Evolutionary conservation across 306 rosid species (phyloP).

Genomic region (Aeschynomene evenia): DNA sequence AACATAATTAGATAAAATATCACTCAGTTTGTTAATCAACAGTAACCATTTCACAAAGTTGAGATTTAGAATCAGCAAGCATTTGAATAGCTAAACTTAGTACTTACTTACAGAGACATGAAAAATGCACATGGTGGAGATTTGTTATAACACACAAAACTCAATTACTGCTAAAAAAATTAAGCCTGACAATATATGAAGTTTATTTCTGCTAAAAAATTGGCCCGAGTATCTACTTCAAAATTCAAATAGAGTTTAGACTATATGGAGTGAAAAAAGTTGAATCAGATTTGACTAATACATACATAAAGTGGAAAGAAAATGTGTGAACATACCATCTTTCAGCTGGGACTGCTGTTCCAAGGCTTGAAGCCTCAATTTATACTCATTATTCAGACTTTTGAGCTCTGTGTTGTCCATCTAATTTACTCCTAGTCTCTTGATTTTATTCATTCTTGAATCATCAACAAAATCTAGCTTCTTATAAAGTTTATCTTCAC

Average conservation of each 20-base stretch:
- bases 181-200: neutral
- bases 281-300: slow-evolving; percentile 11
- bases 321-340: slow-evolving; percentile 55
- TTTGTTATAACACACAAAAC: neutral
- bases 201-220: neutral
- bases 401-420: slow-evolving; percentile 57
- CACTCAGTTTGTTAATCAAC: no score
- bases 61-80: slow-evolving; percentile 8
- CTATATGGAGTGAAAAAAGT: neutral
- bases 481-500: no score
- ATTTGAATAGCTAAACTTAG: neutral
- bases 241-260: slow-evolving; percentile 1
- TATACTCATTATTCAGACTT: slow-evolving; percentile 72
- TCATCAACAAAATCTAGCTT: no score
- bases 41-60: neutral
- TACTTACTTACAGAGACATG: neutral
- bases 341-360: slow-evolving; percentile 83
- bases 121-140: neutral
- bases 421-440: no score
- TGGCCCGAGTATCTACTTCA: neutral
- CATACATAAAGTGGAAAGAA: slow-evolving; percentile 22
- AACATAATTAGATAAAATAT: slow-evolving; percentile 8
- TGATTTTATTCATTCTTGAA: no score
- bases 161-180: neutral
- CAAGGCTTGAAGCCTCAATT: slow-evolving; percentile 81